Evolutionary conservation across 2,329 filamentous ascomycete genomes (phyloP).

Genomic region (Phaeophleospora eucalypticola): DNA sequence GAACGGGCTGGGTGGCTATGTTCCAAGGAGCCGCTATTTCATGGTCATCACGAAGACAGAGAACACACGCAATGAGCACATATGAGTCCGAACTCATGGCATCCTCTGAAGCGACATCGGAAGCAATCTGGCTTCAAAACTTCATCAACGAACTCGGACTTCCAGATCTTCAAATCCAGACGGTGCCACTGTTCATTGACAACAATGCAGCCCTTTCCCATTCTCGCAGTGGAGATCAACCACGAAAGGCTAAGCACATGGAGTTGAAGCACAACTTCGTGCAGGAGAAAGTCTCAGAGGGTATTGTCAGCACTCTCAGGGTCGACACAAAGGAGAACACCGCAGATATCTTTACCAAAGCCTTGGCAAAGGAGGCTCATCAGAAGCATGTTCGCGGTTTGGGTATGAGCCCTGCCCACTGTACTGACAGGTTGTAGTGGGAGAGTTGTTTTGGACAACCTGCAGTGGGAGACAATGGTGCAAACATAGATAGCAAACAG

Average conservation of each 20-base stretch:
- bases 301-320: background rate
- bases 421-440: no score
- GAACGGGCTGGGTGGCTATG: constrained; percentile 23
- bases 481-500: no score
- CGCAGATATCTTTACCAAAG: constrained; percentile 11
- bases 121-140: constrained; percentile 21
- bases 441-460: no score
- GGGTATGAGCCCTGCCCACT: no score
- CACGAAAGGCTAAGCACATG: constrained; percentile 8
- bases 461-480: no score
- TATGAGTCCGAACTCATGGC: constrained; percentile 26
- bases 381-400: no score
- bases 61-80: constrained; percentile 18
- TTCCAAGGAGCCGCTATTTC: constrained; percentile 18
- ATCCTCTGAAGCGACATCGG: constrained; percentile 18
- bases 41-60: constrained; percentile 22
- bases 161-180: background rate
- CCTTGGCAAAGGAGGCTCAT: constrained; percentile 2
- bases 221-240: constrained; percentile 3
- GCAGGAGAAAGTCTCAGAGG: background rate
- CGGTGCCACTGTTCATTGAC: constrained; percentile 9
- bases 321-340: constrained; percentile 8
- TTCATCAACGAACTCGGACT: constrained; percentile 1
- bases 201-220: constrained; percentile 7
- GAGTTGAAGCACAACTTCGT: no score